Evolutionary conservation across 495 filamentous ascomycete genomes (phyloP).

Genomic region (Aspergillus funiculosus): DNA sequence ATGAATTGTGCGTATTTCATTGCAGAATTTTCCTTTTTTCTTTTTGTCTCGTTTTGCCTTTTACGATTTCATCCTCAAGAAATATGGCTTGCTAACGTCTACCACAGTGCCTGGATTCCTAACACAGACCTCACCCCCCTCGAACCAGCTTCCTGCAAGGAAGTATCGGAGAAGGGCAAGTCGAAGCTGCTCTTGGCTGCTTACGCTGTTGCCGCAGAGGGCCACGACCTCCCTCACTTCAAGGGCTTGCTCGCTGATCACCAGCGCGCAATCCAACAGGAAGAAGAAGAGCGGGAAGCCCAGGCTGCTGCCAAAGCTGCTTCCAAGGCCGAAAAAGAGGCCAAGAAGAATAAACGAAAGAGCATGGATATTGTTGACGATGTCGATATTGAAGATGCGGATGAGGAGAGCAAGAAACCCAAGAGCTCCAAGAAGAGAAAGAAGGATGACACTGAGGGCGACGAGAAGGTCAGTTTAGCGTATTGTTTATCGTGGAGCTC

Average conservation of each 20-base stretch:
- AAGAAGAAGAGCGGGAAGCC: conserved; percentile 54
- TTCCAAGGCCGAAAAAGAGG: conserved; percentile 53
- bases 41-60: no score
- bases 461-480: conserved; percentile 25
- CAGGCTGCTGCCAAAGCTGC: conserved; percentile 55
- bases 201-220: conserved; percentile 65
- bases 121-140: conserved; percentile 73
- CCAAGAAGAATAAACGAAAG: conserved; percentile 60
- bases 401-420: conserved; percentile 47
- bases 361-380: conserved; percentile 52
- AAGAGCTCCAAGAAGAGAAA: conserved; percentile 62
- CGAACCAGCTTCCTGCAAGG: conserved; percentile 59
- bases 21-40: no score
- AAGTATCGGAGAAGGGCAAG: conserved; percentile 63
- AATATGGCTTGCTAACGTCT: conserved; percentile 10
- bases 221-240: conserved; percentile 65
- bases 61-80: neutral
- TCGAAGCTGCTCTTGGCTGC: conserved; percentile 67
- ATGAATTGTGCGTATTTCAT: conserved; percentile 82
- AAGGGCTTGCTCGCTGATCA: conserved; percentile 64
- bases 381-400: conserved; percentile 69
- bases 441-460: conserved; percentile 56
- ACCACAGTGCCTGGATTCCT: conserved; percentile 69
- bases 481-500: no score
- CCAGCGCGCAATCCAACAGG: conserved; percentile 53